Conservation (phyloP, 805 yeast genomes). For the Candida rishiriensis region DNA sequence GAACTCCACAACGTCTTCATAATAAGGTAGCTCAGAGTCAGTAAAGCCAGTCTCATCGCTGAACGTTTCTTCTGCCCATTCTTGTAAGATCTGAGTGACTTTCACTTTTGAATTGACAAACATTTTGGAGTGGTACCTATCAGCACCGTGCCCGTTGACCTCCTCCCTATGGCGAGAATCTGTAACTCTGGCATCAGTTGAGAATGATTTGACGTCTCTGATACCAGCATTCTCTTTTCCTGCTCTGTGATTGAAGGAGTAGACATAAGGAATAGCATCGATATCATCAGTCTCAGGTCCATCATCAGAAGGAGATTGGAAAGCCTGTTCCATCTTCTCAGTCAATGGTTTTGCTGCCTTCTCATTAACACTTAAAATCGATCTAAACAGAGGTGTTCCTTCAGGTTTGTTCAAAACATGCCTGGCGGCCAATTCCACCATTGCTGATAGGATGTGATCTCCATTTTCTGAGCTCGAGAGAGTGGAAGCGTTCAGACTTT, state of each 20-base stretch:
- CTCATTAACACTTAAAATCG: constrained; percentile 3
- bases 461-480: constrained; percentile 8
- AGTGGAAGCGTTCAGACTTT: constrained; percentile 45
- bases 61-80: constrained; percentile 48
- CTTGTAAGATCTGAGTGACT: constrained; percentile 50
- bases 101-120: constrained; percentile 48
- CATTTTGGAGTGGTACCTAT: constrained; percentile 47
- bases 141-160: constrained; percentile 73
- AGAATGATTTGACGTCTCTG: constrained; percentile 73
- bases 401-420: constrained; percentile 48
- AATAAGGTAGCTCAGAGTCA: constrained; percentile 38
- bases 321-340: constrained; percentile 14
- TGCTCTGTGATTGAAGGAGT: constrained; percentile 82
- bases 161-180: constrained; percentile 63
- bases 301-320: constrained; percentile 19
- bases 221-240: constrained; percentile 85
- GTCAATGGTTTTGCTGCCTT: constrained; percentile 17
- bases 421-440: constrained; percentile 71
- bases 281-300: constrained; percentile 20
- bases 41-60: constrained; percentile 30
- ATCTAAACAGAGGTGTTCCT: constrained; percentile 27
- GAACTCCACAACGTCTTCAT: constrained; percentile 53
- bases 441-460: constrained; percentile 50
- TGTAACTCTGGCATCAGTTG: constrained; percentile 77
- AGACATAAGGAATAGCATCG: constrained; percentile 24